A percentile compares a stretch with the other conserved stretches of the same genome.
These are phyloP conservation scores for Hyphodiscus sp. DNA, from an alignment of 2,329 filamentous ascomycete genomes.

Conservation along the genomic window DNA sequence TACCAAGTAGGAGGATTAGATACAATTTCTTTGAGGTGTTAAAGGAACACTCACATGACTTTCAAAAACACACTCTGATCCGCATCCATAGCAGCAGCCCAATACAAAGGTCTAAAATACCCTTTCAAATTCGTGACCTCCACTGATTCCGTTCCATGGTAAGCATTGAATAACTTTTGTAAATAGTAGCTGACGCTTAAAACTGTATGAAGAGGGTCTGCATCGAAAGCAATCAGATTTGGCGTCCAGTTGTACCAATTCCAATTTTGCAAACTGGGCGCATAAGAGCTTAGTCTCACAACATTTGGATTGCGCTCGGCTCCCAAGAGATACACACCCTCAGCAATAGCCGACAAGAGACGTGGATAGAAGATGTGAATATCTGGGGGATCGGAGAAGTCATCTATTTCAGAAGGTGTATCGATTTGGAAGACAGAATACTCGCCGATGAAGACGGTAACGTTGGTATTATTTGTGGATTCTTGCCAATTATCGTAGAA, in stretches of 20 bases:
- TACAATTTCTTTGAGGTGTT: background rate
- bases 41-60: constrained; percentile 14
- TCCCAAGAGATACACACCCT: constrained; percentile 20
- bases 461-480: constrained; percentile 13
- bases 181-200: constrained; percentile 21
- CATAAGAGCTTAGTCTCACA: constrained; percentile 32
- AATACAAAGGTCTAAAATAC: constrained; percentile 27
- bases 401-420: constrained; percentile 5
- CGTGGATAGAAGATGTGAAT: constrained; percentile 16
- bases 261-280: constrained; percentile 32
- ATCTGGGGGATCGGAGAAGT: constrained; percentile 12
- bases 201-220: constrained; percentile 16
- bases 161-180: constrained; percentile 23
- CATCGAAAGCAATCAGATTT: constrained; percentile 21
- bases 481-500: constrained; percentile 16
- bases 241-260: constrained; percentile 26
- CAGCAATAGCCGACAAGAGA: constrained; percentile 15
- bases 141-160: constrained; percentile 19
- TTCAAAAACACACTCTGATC: constrained; percentile 15
- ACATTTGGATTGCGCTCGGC: constrained; percentile 32
- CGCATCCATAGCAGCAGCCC: constrained; percentile 25
- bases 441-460: constrained; percentile 19
- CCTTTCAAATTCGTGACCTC: constrained; percentile 14
- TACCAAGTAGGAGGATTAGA: background rate
- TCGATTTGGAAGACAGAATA: constrained; percentile 17